Conservation (phyloP, 2,329 filamentous ascomycete genomes). For the Colletotrichum tanaceti region DNA sequence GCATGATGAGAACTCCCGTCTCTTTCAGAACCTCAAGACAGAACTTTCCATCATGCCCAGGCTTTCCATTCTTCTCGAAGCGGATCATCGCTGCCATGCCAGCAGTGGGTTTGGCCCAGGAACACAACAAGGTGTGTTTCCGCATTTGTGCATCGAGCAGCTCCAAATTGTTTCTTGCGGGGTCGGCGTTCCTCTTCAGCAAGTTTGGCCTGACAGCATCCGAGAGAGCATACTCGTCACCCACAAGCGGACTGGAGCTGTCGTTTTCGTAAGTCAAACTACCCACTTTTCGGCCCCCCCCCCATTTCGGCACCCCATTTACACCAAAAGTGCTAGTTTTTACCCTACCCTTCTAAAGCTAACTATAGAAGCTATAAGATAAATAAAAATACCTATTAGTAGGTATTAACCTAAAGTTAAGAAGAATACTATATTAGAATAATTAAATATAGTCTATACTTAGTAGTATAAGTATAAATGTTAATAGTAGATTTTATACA, state of each 20-base stretch:
- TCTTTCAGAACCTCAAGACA: slow-evolving; percentile 75
- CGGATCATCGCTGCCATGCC: slow-evolving; percentile 84
- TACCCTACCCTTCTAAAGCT: too few relatives aligned
- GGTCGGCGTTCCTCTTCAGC: slow-evolving; percentile 69
- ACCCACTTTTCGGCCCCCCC: too few relatives aligned
- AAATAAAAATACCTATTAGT: too few relatives aligned
- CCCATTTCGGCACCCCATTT: too few relatives aligned
- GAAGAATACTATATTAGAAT: too few relatives aligned
- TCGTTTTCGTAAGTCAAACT: slow-evolving; percentile 74
- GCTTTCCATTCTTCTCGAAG: slow-evolving; percentile 69
- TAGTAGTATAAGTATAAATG: too few relatives aligned
- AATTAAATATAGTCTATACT: too few relatives aligned
- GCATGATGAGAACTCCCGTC: slow-evolving; percentile 79
- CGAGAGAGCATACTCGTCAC: slow-evolving; percentile 76
- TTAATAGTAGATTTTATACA: too few relatives aligned
- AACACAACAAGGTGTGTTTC: slow-evolving; percentile 70
- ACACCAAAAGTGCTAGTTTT: too few relatives aligned
- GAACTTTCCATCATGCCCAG: slow-evolving; percentile 77
- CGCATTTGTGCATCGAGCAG: slow-evolving; percentile 75
- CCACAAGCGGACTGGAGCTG: slow-evolving; percentile 43
- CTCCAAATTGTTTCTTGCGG: slow-evolving; percentile 75
- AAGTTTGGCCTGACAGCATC: slow-evolving; percentile 53
- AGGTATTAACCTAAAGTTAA: too few relatives aligned
- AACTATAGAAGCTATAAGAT: too few relatives aligned
- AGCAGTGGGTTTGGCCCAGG: slow-evolving; percentile 79